Evolutionary conservation across 129 eudicot species (phyloP).

Genomic region (Erigeron canadensis): DNA sequence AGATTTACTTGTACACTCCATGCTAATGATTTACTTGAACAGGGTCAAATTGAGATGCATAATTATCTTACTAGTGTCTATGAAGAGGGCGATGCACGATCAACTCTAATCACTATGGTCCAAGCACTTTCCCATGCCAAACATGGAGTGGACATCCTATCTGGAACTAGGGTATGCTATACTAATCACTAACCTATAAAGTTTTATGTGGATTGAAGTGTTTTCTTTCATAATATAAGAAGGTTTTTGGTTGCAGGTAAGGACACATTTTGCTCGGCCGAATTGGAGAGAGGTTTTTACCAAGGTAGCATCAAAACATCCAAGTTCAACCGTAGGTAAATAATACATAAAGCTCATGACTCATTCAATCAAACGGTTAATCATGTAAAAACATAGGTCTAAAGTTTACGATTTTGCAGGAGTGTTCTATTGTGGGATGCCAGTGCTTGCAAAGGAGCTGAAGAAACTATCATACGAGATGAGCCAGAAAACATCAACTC

Average conservation of each 20-base stretch:
- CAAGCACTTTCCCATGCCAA: slow-evolving; percentile 98
- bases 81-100: slow-evolving; percentile 98
- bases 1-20: slow-evolving; percentile 4
- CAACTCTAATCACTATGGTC: slow-evolving; percentile 93
- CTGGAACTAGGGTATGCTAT: slow-evolving; percentile 85
- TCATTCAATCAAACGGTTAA: neutral
- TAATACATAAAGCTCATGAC: slow-evolving; percentile 3
- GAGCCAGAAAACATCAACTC: slow-evolving; percentile 82
- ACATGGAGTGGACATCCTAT: slow-evolving; percentile 97
- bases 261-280: slow-evolving; percentile 98
- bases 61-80: slow-evolving; percentile 96
- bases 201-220: neutral
- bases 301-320: slow-evolving; percentile 72
- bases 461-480: slow-evolving; percentile 76
- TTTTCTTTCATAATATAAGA: neutral
- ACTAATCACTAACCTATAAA: neutral
- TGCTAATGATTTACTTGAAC: slow-evolving; percentile 19
- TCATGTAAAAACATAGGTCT: neutral
- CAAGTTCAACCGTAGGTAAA: slow-evolving; percentile 77
- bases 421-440: slow-evolving; percentile 95
- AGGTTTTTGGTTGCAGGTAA: slow-evolving; percentile 56
- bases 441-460: slow-evolving; percentile 82
- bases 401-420: slow-evolving; percentile 47
- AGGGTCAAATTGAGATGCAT: slow-evolving; percentile 99
- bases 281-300: slow-evolving; percentile 89